Evolutionary conservation across 495 filamentous ascomycete genomes (phyloP).

Genomic region (Xylaria palmicola): DNA sequence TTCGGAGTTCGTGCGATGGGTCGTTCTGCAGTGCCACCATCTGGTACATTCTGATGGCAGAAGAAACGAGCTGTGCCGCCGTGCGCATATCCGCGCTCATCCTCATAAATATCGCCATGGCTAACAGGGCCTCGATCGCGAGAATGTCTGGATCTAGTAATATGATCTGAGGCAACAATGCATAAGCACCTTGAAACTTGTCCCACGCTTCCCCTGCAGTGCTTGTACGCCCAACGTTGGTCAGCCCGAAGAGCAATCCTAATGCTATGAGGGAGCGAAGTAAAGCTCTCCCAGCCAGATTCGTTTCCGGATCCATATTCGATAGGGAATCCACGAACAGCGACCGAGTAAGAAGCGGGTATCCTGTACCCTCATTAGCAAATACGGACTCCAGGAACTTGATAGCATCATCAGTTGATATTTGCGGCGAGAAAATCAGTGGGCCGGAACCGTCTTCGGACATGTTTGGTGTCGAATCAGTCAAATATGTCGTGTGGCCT

Average conservation of each 20-base stretch:
- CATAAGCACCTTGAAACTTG: constrained; percentile 17
- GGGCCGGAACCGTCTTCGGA: neutral
- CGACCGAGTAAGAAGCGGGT: neutral
- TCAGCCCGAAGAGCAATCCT: neutral
- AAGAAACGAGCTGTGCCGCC: neutral
- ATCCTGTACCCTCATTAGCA: neutral
- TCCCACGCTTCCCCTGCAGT: constrained; percentile 1
- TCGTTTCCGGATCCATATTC: neutral
- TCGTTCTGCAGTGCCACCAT: neutral
- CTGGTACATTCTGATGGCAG: neutral
- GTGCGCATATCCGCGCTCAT: neutral
- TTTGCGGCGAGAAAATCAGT: neutral
- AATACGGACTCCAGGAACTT: constrained; percentile 8
- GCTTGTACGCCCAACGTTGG: neutral
- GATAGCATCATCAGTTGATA: neutral
- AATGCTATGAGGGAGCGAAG: constrained; percentile 4
- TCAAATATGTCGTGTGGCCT: too few relatives aligned
- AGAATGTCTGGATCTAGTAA: neutral
- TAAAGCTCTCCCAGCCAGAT: neutral
- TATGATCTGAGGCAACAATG: constrained; percentile 9
- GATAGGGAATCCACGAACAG: neutral
- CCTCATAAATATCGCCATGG: constrained; percentile 7
- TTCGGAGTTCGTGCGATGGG: neutral
- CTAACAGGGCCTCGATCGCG: constrained; percentile 5
- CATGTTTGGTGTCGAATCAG: too few relatives aligned